phyloP scores from a whole-genome alignment of 805 yeast species.

The Saccharomycopsis capsularis region DNA sequence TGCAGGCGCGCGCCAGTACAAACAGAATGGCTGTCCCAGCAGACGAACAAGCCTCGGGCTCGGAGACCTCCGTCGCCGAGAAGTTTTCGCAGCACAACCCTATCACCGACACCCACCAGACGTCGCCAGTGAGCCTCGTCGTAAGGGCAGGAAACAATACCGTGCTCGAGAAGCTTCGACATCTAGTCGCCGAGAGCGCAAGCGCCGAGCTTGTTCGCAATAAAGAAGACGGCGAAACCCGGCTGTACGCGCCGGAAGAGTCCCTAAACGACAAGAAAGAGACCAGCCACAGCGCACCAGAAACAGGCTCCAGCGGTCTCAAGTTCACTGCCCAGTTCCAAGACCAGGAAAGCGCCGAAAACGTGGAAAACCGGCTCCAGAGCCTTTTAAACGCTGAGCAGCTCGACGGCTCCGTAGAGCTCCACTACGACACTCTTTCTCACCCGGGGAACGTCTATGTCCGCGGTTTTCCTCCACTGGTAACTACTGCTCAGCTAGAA shows the following conservation, averaged over 20 bases:
- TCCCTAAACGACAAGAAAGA: background rate
- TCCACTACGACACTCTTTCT: slow-evolving; percentile 30
- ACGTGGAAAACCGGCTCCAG: slow-evolving; percentile 10
- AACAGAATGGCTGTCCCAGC: too few relatives aligned
- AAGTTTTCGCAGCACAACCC: slow-evolving; percentile 7
- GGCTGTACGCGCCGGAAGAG: too few relatives aligned
- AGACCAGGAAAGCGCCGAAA: slow-evolving; percentile 16
- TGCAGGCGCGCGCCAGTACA: too few relatives aligned
- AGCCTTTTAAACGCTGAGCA: background rate
- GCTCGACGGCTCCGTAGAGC: background rate
- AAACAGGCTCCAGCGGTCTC: too few relatives aligned
- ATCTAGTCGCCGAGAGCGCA: background rate
- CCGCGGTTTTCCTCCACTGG: slow-evolving; percentile 38
- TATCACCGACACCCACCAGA: slow-evolving; percentile 12
- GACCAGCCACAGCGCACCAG: too few relatives aligned
- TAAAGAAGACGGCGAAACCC: too few relatives aligned
- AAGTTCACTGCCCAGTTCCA: slow-evolving; percentile 4
- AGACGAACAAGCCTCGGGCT: too few relatives aligned
- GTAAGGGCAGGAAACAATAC: background rate
- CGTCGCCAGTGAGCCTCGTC: slow-evolving; percentile 3
- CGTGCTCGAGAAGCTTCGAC: background rate
- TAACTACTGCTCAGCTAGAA: slow-evolving; percentile 33
- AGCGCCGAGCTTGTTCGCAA: background rate
- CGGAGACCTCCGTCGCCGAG: too few relatives aligned
- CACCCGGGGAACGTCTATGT: slow-evolving; percentile 57